Evolutionary conservation across 148 eudicot genomes (phyloP).

Genomic region (Persicaria maculosa): DNA sequence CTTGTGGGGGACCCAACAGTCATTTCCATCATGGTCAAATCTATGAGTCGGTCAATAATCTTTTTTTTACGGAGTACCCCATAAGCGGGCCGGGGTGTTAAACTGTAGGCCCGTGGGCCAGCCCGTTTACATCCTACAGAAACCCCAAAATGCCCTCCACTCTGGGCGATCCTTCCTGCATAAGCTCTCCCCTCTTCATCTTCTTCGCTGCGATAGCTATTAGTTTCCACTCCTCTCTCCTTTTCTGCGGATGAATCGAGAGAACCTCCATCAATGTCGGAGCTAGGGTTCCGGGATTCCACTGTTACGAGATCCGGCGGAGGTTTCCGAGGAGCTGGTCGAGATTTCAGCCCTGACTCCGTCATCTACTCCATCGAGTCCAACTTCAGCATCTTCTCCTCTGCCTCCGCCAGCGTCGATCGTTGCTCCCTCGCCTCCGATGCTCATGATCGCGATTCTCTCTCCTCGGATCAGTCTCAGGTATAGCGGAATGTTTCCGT

Average conservation of each 20-base stretch:
- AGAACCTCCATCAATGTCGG: constrained; percentile 7
- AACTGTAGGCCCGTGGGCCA: no score
- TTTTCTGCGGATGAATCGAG: background rate
- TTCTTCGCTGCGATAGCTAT: no score
- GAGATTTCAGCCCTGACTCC: constrained; percentile 73
- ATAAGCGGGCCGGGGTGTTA: no score
- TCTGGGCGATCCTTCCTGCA: no score
- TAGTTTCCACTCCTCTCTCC: background rate
- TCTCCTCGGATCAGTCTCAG: constrained; percentile 32
- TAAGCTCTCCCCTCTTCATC: no score
- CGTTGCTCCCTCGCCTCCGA: constrained; percentile 68
- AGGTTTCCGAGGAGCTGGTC: constrained; percentile 14
- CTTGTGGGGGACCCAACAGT: no score
- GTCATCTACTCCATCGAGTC: constrained; percentile 50
- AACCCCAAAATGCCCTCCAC: no score
- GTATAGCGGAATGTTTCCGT: constrained; percentile 11
- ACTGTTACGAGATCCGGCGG: background rate
- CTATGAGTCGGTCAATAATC: no score
- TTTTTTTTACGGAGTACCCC: no score
- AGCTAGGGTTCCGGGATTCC: background rate
- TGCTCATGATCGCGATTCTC: constrained; percentile 45
- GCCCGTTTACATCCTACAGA: no score
- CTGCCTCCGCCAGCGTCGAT: constrained; percentile 62
- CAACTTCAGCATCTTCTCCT: constrained; percentile 60
- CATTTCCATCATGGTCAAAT: no score